A percentile compares a stretch with the other conserved stretches of the same genome.
phyloP scores from a whole-genome alignment of 225 moss, liverwort and hornwort genomes.

The Pseudisothecium myosuroides region DNA sequence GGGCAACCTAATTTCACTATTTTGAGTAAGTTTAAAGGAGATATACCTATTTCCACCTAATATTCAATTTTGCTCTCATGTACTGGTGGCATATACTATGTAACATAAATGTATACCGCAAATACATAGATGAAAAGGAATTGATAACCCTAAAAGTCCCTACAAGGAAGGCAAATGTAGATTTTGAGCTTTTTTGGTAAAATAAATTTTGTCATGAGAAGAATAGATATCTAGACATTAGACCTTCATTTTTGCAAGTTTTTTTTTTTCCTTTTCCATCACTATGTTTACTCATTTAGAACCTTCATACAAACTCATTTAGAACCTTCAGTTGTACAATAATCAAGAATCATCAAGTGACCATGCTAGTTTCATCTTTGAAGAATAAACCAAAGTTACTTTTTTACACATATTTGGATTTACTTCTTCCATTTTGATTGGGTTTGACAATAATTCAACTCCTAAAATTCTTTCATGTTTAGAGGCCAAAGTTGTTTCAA shows the following conservation, averaged over 20 bases:
- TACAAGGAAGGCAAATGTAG: fast-evolving
- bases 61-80: not conserved
- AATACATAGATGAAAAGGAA: not conserved
- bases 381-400: not conserved
- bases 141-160: fast-evolving
- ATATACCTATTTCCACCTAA: not conserved
- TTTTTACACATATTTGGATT: not conserved
- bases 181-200: too few species aligned
- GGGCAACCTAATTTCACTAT: too few species aligned
- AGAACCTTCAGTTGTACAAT: not conserved
- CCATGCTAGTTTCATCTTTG: not conserved
- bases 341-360: not conserved
- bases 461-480: too few species aligned
- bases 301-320: not conserved
- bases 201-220: not conserved
- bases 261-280: not conserved
- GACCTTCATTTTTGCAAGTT: not conserved
- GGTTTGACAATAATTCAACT: fast-evolving
- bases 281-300: fast-evolving
- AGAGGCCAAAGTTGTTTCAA: too few species aligned
- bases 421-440: not conserved
- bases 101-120: too few species aligned
- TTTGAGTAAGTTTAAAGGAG: not conserved
- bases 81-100: not conserved
- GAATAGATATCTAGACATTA: fast-evolving